A percentile compares a stretch with the other conserved stretches of the same genome.
Evolutionary conservation across 2,329 filamentous ascomycete species (phyloP).

Genomic region (Aspergillus tamarii): DNA sequence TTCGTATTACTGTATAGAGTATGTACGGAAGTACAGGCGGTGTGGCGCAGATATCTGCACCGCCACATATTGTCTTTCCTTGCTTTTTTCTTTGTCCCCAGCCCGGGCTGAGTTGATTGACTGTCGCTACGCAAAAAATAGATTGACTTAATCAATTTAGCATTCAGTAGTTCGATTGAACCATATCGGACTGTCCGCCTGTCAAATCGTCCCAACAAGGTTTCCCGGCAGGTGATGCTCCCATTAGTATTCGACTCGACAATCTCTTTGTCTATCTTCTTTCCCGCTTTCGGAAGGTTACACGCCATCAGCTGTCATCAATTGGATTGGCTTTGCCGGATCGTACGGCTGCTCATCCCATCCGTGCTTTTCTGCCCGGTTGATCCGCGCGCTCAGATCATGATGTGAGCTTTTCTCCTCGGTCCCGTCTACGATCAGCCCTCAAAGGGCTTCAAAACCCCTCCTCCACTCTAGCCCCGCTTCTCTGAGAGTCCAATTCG

Average conservation of each 20-base stretch:
- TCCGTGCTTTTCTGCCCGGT: background rate
- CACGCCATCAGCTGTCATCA: constrained; percentile 14
- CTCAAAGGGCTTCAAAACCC: background rate
- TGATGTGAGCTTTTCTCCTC: background rate
- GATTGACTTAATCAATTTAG: background rate
- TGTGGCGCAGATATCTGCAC: background rate
- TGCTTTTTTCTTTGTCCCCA: background rate
- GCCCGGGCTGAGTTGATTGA: too few relatives aligned
- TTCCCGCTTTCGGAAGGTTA: constrained; percentile 14
- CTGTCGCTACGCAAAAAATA: background rate
- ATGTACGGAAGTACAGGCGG: background rate
- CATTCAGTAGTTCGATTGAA: background rate
- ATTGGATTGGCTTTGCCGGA: constrained; percentile 5
- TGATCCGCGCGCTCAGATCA: background rate
- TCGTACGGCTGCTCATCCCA: background rate
- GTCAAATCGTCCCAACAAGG: background rate
- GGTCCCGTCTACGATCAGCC: background rate
- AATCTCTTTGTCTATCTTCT: constrained; percentile 2
- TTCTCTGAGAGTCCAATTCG: background rate
- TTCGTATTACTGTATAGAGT: too few relatives aligned
- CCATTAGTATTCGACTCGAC: background rate
- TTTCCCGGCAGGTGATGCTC: background rate
- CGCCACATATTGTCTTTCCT: background rate
- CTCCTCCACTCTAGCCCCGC: background rate
- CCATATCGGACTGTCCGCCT: constrained; percentile 5